Evolutionary conservation across 2,329 filamentous ascomycete species (phyloP), one percentile per base, ranked within the genome.

Genomic region (Thermothelomyces thermophilus): DNA sequence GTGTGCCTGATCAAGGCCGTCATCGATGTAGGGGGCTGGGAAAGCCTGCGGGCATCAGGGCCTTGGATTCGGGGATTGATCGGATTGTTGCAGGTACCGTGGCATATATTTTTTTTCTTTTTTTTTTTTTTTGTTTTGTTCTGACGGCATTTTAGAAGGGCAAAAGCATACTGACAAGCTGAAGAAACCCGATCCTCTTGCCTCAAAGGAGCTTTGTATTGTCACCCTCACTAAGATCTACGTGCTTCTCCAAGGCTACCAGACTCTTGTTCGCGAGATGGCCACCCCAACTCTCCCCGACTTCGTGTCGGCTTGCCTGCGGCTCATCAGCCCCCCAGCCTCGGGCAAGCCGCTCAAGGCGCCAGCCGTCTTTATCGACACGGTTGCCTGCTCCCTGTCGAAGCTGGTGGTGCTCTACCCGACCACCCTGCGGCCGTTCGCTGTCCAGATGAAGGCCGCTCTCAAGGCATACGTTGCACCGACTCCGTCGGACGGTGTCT

Each of bases 221-320:
- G 78, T 93, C 54, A 81, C 87, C 13, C 71, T 96, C 54, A 86
- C 87, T 17, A 84, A 86, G 62, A 90, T 96, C 58, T 96, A 93
- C 69, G 77, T 82, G 58, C 77, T 93, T 31, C 85, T 90, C 35
- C 87, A 90, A 62, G 81, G 84, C 33, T 90, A 90, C 63, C 87
- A 86, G 52, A 93, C 88, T 8, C 73, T 96, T 46, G 75, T 91
- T 39, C 79, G 91, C 59, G 90, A 96, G 64, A 87, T 96, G 53
- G 90, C 87, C 1, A 95, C 90, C 0, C 89, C 89, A 2, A 87
- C 82, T 3, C 71, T 96, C 17, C 82, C 87, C 1, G 71, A 77
- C 1, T 95, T 91, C 61, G 76, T 90, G 40, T 82, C 80, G 0
- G 75, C 84, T 3, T 89, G 86, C 59, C 67, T 95, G 39, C 82